phyloP scores from a whole-genome alignment of 352 stramenopile species.

The Phytophthora litchii region DNA sequence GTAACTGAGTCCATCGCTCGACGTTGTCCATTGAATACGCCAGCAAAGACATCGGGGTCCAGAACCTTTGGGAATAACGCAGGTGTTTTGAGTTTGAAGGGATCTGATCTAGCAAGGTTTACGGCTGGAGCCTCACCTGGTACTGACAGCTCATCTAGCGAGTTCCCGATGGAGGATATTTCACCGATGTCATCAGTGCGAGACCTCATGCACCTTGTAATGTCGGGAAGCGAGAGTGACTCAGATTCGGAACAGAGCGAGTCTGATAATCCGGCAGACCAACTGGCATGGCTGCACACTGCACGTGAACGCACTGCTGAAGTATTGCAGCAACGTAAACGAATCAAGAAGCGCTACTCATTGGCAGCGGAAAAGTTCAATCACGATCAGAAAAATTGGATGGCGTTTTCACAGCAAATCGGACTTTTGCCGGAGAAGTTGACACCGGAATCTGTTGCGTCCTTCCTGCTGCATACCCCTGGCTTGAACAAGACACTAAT shows the following conservation, averaged over 20 bases:
- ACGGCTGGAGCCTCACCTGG: constrained; percentile 40
- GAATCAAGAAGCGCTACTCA: constrained; percentile 90
- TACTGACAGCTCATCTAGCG: constrained; percentile 32
- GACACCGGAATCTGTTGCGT: constrained; percentile 89
- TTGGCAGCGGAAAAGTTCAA: constrained; percentile 96
- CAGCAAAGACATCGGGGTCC: constrained; percentile 26
- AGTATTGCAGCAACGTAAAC: constrained; percentile 91
- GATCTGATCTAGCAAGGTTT: constrained; percentile 73
- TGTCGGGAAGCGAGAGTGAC: constrained; percentile 81
- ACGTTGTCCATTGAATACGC: constrained; percentile 70
- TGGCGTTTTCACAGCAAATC: constrained; percentile 90
- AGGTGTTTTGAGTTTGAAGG: constrained; percentile 57
- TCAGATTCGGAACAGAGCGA: constrained; percentile 70
- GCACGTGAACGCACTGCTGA: constrained; percentile 87
- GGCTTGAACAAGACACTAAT: constrained; percentile 94
- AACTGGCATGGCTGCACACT: constrained; percentile 82
- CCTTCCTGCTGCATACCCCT: constrained; percentile 94
- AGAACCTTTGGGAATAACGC: constrained; percentile 36
- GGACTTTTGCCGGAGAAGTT: constrained; percentile 81
- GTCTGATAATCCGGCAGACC: constrained; percentile 47
- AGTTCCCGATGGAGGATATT: constrained; percentile 77
- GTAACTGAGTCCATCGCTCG: constrained; percentile 94
- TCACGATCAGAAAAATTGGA: constrained; percentile 91
- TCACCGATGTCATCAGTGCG: constrained; percentile 85
- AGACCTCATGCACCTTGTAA: constrained; percentile 85